phyloP scores from a whole-genome alignment of 2,329 filamentous ascomycete species.

The Monosporascus cannonballus region DNA sequence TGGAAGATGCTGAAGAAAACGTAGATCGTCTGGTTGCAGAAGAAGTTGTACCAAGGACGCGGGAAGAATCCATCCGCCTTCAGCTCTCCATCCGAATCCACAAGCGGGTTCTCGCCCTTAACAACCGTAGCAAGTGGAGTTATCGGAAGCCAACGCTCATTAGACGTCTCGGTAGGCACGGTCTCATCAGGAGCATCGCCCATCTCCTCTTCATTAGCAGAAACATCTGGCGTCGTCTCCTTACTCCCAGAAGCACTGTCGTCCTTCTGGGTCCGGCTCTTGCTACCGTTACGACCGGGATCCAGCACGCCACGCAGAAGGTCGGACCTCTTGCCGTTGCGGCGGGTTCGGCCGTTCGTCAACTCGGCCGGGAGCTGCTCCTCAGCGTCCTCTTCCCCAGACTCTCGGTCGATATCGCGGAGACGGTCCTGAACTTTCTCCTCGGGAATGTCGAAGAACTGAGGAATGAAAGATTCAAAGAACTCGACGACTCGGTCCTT shows the following conservation, averaged over 20 bases:
- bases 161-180: constrained; percentile 54
- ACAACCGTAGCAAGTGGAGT: constrained; percentile 51
- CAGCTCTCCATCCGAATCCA: constrained; percentile 55
- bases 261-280: constrained; percentile 67
- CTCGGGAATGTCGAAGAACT: constrained; percentile 70
- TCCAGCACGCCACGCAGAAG: constrained; percentile 84
- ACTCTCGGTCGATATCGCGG: constrained; percentile 62
- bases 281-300: constrained; percentile 64
- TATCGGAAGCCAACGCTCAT: constrained; percentile 60
- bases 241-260: constrained; percentile 75
- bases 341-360: constrained; percentile 61
- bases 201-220: constrained; percentile 71
- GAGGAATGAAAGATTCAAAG: constrained; percentile 68
- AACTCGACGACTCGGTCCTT: constrained; percentile 70
- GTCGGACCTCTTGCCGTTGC: constrained; percentile 71
- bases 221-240: constrained; percentile 82
- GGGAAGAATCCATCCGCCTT: constrained; percentile 76
- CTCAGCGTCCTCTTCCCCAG: constrained; percentile 72
- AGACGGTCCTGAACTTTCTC: constrained; percentile 63
- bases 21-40: constrained; percentile 84
- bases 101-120: constrained; percentile 46
- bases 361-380: constrained; percentile 66
- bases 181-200: constrained; percentile 53
- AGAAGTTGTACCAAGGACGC: constrained; percentile 80
- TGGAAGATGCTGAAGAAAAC: constrained; percentile 94